Conservation (phyloP, 2,329 filamentous ascomycete species). For the Fusarium pilosicola region DNA sequence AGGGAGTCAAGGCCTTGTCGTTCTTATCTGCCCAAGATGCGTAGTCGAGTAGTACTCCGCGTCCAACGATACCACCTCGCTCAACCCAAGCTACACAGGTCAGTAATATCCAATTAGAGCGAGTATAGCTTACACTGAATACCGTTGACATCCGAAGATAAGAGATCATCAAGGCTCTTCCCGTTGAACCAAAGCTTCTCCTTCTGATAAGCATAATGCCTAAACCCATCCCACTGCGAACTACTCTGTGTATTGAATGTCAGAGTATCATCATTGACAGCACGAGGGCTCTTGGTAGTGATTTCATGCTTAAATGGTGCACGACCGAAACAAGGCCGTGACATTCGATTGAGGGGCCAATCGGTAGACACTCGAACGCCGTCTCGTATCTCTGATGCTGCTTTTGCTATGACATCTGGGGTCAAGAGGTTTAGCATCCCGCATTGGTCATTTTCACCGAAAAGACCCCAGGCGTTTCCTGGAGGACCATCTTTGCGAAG, state of each 20-base stretch:
- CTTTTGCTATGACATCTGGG: conserved; percentile 35
- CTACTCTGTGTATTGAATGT: conserved; percentile 52
- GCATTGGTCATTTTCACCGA: conserved; percentile 60
- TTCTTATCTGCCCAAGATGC: conserved; percentile 55
- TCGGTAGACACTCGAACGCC: conserved; percentile 48
- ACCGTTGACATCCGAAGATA: conserved; percentile 46
- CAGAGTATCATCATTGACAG: conserved; percentile 49
- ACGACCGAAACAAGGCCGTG: conserved; percentile 48
- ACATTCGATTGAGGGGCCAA: conserved; percentile 48
- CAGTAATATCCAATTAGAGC: rapidly evolving
- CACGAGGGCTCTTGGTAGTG: conserved; percentile 41
- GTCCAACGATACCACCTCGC: conserved; percentile 57
- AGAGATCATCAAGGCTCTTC: conserved; percentile 55
- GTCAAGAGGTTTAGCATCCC: conserved; percentile 67
- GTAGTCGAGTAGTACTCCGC: conserved; percentile 64
- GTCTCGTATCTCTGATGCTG: conserved; percentile 45
- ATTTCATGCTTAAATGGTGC: conserved; percentile 44
- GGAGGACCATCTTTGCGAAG: conserved; percentile 59
- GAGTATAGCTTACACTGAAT: conserved; percentile 39
- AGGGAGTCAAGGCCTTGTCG: conserved; percentile 50
- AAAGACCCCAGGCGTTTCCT: conserved; percentile 67
- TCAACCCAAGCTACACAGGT: conserved; percentile 14
- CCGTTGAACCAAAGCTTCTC: conserved; percentile 50
- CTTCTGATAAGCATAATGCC: conserved; percentile 53
- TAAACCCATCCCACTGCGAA: conserved; percentile 54